Conservation (phyloP, 345 rosid genomes). For the Brassica nigra region DNA sequence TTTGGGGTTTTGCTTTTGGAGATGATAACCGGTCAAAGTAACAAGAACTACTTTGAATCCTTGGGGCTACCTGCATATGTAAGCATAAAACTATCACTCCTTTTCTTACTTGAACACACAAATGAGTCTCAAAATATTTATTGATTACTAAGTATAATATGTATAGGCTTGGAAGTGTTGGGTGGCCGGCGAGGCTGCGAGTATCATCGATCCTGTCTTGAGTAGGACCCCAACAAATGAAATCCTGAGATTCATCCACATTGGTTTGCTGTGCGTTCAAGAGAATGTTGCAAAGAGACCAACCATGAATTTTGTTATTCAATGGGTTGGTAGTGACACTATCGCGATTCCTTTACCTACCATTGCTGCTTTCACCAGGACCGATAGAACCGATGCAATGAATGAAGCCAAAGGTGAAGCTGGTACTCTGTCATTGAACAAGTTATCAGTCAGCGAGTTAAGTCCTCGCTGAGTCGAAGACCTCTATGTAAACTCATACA, state of each 20-base stretch:
- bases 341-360: conserved; percentile 43
- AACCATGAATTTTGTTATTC: conserved; percentile 43
- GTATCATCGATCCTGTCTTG: conserved; percentile 46
- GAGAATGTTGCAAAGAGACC: conserved; percentile 51
- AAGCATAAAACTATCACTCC: neutral
- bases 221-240: conserved; percentile 38
- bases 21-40: conserved; percentile 49
- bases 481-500: neutral
- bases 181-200: conserved; percentile 45
- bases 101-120: neutral
- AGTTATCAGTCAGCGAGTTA: conserved; percentile 46
- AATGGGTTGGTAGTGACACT: conserved; percentile 51
- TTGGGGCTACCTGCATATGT: conserved; percentile 21
- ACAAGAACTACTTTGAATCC: conserved; percentile 38
- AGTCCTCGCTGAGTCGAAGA: conserved; percentile 38
- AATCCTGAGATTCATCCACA: conserved; percentile 51
- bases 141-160: neutral
- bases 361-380: conserved; percentile 44
- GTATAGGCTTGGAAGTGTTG: conserved; percentile 60
- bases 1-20: conserved; percentile 52
- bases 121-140: neutral
- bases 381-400: neutral
- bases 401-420: conserved; percentile 14
- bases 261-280: conserved; percentile 58
- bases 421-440: conserved; percentile 41